A percentile compares a stretch with the other conserved stretches of the same genome.
Evolutionary conservation across 176 grass and related monocot genomes (phyloP).

Genomic region (Lolium multiflorum): DNA sequence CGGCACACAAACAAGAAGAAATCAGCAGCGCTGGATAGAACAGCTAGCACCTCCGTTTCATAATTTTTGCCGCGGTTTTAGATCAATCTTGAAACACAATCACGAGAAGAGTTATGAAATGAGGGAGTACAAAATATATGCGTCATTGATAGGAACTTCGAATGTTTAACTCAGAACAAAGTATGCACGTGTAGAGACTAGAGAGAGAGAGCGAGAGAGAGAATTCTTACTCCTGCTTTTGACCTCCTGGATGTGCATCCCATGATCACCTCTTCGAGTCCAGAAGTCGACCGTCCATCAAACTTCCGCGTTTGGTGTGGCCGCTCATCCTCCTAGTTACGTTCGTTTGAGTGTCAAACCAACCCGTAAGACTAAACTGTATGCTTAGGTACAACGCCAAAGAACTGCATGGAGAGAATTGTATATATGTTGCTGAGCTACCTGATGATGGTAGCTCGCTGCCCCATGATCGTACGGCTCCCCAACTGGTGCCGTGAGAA

Average conservation of each 20-base stretch:
- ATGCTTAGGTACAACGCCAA: not conserved
- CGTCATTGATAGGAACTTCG: not conserved
- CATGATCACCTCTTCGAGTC: slow-evolving; percentile 81
- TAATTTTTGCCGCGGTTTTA: too few relatives aligned
- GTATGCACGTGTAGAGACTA: not conserved
- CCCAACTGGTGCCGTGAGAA: slow-evolving; percentile 29
- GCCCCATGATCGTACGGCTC: slow-evolving; percentile 48
- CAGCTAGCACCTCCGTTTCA: too few relatives aligned
- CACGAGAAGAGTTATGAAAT: not conserved
- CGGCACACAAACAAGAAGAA: not conserved
- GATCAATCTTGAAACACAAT: too few relatives aligned
- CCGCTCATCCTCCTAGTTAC: slow-evolving; percentile 42
- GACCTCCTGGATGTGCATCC: slow-evolving; percentile 66
- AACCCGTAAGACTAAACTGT: not conserved
- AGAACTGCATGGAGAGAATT: slow-evolving; percentile 1
- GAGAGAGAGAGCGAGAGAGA: not conserved
- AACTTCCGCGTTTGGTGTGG: slow-evolving; percentile 57
- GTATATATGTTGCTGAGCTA: not conserved
- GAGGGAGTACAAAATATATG: not conserved
- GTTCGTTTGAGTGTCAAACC: not conserved
- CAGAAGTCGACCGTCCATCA: slow-evolving; percentile 55
- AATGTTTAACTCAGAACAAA: not conserved
- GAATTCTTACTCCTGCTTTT: slow-evolving; percentile 58
- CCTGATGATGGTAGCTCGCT: slow-evolving; percentile 31
- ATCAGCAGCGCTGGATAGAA: not conserved